Conservation (phyloP, 2,329 filamentous ascomycete genomes). For the Pseudogymnoascus sp. region DNA sequence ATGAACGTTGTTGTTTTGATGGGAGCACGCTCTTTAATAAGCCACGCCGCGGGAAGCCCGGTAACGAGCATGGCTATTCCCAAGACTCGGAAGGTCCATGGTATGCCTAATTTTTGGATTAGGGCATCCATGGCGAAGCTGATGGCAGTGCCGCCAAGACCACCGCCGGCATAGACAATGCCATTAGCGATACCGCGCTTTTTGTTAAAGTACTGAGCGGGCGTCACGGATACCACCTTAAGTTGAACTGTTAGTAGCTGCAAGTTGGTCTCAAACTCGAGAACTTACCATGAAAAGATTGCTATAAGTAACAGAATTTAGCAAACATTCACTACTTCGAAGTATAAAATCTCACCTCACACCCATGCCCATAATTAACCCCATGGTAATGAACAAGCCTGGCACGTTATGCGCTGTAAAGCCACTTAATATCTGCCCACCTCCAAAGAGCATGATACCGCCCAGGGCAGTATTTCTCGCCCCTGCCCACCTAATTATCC, state of each 20-base stretch:
- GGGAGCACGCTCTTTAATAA: constrained; percentile 42
- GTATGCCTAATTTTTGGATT: constrained; percentile 37
- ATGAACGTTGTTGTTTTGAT: constrained; percentile 35
- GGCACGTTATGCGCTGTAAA: constrained; percentile 39
- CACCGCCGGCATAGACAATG: constrained; percentile 45
- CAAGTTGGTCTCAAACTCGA: constrained; percentile 15
- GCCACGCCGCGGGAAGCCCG: constrained; percentile 46
- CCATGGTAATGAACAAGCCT: constrained; percentile 41
- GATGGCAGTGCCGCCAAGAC: constrained; percentile 47
- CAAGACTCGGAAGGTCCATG: constrained; percentile 46
- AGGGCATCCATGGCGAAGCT: constrained; percentile 42
- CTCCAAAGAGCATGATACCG: constrained; percentile 43
- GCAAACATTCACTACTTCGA: not conserved
- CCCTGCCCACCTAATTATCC: constrained; percentile 43
- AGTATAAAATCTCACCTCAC: constrained; percentile 26
- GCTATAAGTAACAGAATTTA: constrained; percentile 9
- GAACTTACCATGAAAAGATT: constrained; percentile 21
- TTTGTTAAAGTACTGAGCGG: constrained; percentile 47
- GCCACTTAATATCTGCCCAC: constrained; percentile 40
- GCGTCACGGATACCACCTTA: constrained; percentile 40
- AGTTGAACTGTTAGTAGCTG: constrained; percentile 20
- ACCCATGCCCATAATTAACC: constrained; percentile 40
- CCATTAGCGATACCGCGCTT: constrained; percentile 50
- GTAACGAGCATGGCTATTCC: constrained; percentile 45
- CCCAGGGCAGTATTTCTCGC: constrained; percentile 38